Conservation (phyloP, 1,284 basidiomycete species). For the Pyrrhoderma lamaoense region DNA sequence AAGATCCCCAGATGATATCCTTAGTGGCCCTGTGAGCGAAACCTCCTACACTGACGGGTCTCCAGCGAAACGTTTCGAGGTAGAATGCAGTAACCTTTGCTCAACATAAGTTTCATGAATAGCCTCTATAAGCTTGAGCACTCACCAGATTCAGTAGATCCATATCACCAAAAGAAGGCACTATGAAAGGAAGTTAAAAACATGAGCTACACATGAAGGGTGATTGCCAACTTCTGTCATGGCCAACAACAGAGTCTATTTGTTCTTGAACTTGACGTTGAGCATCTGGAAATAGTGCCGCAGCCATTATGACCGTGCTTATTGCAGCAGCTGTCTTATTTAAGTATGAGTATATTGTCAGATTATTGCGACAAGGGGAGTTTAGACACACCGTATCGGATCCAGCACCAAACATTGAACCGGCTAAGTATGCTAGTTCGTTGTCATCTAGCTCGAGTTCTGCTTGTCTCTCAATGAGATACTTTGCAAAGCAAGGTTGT, state of each 20-base stretch:
- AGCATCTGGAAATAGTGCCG: slow-evolving; percentile 50
- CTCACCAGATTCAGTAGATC: slow-evolving; percentile 32
- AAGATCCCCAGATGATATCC: slow-evolving; percentile 52
- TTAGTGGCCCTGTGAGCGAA: slow-evolving; percentile 50
- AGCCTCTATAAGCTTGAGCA: neutral
- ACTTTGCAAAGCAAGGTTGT: slow-evolving; percentile 24
- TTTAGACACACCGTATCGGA: slow-evolving; percentile 21
- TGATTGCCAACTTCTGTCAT: slow-evolving; percentile 35
- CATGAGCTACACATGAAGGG: slow-evolving; percentile 9
- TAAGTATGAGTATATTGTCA: slow-evolving; percentile 1
- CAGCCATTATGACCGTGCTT: slow-evolving; percentile 51
- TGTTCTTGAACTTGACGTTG: slow-evolving; percentile 52
- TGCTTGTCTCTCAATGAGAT: slow-evolving; percentile 24
- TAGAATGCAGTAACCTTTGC: slow-evolving; percentile 52
- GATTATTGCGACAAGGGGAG: slow-evolving; percentile 10
- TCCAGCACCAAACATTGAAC: slow-evolving; percentile 29
- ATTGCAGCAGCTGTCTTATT: slow-evolving; percentile 47
- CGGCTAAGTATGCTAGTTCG: slow-evolving; percentile 26
- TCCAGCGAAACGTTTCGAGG: slow-evolving; percentile 55
- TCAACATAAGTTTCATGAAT: neutral
- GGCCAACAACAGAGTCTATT: slow-evolving; percentile 51
- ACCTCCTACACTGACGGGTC: slow-evolving; percentile 49
- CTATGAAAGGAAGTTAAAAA: slow-evolving; percentile 23
- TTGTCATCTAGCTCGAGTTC: slow-evolving; percentile 24
- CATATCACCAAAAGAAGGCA: slow-evolving; percentile 46